These are phyloP conservation scores for Lactifluus volemus DNA, from an alignment of 768 basidiomycete genomes.

Conservation along the genomic window DNA sequence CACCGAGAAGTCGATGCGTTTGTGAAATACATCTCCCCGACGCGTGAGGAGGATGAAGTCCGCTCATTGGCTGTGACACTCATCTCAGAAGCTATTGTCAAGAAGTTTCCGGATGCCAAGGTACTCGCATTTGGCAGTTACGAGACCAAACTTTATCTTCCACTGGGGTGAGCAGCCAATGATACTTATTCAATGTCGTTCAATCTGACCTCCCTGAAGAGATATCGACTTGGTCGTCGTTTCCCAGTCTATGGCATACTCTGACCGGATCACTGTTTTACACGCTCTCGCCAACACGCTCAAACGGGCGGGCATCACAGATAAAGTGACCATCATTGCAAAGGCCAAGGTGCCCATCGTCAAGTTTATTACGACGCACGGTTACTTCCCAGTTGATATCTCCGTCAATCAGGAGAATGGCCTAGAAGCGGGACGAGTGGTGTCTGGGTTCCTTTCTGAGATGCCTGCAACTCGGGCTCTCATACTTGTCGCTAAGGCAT, in stretches of 20 bases:
- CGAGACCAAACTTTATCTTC: constrained; percentile 89
- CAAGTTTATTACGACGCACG: constrained; percentile 82
- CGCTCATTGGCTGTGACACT: constrained; percentile 62
- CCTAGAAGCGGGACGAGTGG: constrained; percentile 64
- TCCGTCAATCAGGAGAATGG: constrained; percentile 90
- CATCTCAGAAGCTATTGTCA: constrained; percentile 55
- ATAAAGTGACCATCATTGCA: constrained; percentile 77
- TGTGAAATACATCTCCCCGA: constrained; percentile 80
- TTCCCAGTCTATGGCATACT: constrained; percentile 66
- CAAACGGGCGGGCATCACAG: constrained; percentile 64
- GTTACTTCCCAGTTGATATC: constrained; percentile 85
- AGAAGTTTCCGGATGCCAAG: constrained; percentile 68
- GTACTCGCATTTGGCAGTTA: constrained; percentile 89
- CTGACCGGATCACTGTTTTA: constrained; percentile 60
- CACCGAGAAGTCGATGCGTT: constrained; percentile 84
- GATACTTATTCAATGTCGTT: background rate
- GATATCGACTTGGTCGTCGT: constrained; percentile 93
- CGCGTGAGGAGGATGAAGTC: constrained; percentile 76
- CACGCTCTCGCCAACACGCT: constrained; percentile 72
- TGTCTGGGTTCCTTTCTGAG: constrained; percentile 69
- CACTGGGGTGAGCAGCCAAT: constrained; percentile 60
- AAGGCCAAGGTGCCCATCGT: constrained; percentile 95
- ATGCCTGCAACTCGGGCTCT: constrained; percentile 76
- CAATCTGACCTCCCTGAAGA: constrained; percentile 32
- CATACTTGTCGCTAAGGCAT: constrained; percentile 84